phyloP scores from a whole-genome alignment of 208 protist genomes.

The Acanthamoeba sp. region DNA sequence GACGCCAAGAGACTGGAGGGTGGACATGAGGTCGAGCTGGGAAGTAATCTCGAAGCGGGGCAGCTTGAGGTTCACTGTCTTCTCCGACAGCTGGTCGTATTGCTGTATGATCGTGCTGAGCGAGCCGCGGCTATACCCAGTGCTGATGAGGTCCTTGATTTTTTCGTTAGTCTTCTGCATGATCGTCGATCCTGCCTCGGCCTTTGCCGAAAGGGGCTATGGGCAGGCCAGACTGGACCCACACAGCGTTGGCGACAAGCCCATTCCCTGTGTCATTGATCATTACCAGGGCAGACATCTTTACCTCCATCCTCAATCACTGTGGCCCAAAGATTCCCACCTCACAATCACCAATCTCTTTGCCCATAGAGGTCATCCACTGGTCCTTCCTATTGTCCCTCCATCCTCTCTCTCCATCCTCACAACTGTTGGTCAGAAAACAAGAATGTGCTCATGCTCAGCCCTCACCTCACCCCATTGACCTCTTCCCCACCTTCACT shows the following conservation, averaged over 20 bases:
- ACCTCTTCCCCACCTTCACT: no score
- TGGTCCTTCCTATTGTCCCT: no score
- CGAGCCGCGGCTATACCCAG: neutral
- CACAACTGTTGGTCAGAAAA: no score
- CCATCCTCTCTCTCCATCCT: no score
- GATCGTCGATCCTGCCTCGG: neutral
- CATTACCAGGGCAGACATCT: no score
- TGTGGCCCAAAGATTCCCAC: no score
- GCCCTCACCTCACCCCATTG: no score
- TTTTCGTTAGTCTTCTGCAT: slow-evolving; percentile 7
- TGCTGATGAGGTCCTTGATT: neutral
- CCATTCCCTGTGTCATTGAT: no score
- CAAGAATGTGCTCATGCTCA: no score
- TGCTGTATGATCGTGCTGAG: neutral
- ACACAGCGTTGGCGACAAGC: slow-evolving; percentile 49
- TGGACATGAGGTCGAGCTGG: neutral
- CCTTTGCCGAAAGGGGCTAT: neutral
- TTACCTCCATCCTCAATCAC: no score
- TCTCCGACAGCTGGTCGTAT: neutral
- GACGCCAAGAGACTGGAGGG: neutral
- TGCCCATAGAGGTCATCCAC: no score
- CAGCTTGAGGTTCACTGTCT: neutral
- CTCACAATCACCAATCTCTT: no score
- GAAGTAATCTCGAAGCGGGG: neutral
- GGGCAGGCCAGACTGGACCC: neutral